These are phyloP conservation scores for Mangifera indica DNA, from an alignment of 345 rosid genomes.

Conservation along the genomic window DNA sequence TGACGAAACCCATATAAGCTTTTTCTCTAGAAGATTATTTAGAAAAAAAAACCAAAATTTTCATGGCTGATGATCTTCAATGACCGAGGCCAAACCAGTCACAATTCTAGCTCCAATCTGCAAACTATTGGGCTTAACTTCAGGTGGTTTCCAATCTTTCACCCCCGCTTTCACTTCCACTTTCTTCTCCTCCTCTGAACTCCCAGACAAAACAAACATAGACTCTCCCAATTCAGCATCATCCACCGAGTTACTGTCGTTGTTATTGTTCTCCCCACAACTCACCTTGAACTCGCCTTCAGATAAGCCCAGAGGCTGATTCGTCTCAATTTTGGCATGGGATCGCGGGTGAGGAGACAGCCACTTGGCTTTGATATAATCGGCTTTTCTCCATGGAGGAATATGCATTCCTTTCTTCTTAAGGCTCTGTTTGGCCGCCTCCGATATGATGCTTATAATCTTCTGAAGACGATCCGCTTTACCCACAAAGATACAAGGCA, in stretches of 20 bases:
- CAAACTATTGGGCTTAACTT: constrained; percentile 43
- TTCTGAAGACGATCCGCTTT: constrained; percentile 63
- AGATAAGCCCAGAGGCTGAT: constrained; percentile 15
- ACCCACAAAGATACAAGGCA: constrained; percentile 77
- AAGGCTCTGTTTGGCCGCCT: constrained; percentile 76
- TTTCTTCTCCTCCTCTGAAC: constrained; percentile 30
- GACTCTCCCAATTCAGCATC: constrained; percentile 21
- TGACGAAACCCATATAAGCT: constrained; percentile 19
- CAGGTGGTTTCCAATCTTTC: constrained; percentile 44
- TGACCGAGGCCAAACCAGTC: constrained; percentile 59
- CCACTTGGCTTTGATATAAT: constrained; percentile 87
- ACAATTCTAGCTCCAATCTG: constrained; percentile 42
- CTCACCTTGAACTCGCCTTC: constrained; percentile 12
- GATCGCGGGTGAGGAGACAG: constrained; percentile 50
- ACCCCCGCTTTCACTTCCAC: constrained; percentile 5
- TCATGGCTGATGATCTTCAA: constrained; percentile 31
- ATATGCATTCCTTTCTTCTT: constrained; percentile 89
- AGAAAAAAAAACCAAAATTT: constrained; percentile 5
- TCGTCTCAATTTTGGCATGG: constrained; percentile 21
- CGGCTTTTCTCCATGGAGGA: constrained; percentile 89
- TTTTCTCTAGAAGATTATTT: constrained; percentile 6
- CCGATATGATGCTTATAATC: constrained; percentile 56
- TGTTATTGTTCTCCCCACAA: background rate
- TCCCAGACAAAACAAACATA: constrained; percentile 28
- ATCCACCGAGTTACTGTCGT: constrained; percentile 9